A percentile compares a stretch with the other conserved stretches of the same genome.
Conservation (phyloP, 371 early-diverging fungal genomes). For the Aphelidium insulamus region DNA sequence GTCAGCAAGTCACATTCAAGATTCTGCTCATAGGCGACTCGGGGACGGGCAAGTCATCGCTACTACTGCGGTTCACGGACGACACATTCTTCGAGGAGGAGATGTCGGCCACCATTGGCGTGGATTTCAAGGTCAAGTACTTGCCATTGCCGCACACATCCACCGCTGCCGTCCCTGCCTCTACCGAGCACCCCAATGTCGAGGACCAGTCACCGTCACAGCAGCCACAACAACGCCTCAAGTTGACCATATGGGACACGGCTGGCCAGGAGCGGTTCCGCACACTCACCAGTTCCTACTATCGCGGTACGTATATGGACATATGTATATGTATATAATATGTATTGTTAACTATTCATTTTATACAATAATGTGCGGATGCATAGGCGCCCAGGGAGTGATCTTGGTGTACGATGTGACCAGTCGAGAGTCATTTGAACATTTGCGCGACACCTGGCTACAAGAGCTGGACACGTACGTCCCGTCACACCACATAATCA, state of each 20-base stretch:
- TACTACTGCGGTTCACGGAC: constrained; percentile 93
- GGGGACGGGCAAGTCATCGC: constrained; percentile 94
- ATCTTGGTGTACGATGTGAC: constrained; percentile 81
- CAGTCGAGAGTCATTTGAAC: constrained; percentile 74
- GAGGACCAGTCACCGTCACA: too few species aligned
- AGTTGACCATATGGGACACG: constrained; percentile 98
- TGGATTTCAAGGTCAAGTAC: constrained; percentile 98
- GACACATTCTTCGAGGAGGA: constrained; percentile 87
- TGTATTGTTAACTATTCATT: neutral
- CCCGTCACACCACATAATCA: constrained; percentile 58
- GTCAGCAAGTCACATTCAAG: constrained; percentile 83
- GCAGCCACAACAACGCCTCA: too few species aligned
- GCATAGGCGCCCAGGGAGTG: too few species aligned
- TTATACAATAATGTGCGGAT: neutral
- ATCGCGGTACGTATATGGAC: constrained; percentile 39
- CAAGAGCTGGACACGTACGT: constrained; percentile 84
- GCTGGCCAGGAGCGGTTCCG: constrained; percentile 99
- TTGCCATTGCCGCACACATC: too few species aligned
- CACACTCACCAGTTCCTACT: constrained; percentile 97
- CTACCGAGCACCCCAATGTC: constrained; percentile 22
- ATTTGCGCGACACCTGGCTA: constrained; percentile 79
- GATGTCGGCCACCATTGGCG: constrained; percentile 89
- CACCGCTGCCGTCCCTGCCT: too few species aligned
- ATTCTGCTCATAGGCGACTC: constrained; percentile 95
- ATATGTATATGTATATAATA: constrained; percentile 5